phyloP scores from a whole-genome alignment of 306 rosid species.

The Acacia melanoxylon region DNA sequence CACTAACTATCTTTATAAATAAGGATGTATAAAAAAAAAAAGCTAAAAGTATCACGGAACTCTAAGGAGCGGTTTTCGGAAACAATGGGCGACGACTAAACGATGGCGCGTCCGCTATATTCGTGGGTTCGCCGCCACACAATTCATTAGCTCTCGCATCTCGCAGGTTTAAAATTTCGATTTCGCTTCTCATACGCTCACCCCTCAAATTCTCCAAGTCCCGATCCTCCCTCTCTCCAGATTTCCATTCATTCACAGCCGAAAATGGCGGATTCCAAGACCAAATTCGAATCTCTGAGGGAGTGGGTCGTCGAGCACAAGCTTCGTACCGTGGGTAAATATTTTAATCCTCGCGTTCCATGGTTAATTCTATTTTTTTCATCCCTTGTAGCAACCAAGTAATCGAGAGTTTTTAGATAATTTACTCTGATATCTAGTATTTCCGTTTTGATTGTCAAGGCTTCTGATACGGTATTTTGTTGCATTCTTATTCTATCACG shows the following conservation, averaged over 20 bases:
- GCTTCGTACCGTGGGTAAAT: slow-evolving; percentile 90
- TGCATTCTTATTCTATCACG: neutral
- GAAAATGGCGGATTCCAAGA: slow-evolving; percentile 72
- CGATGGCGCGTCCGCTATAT: neutral
- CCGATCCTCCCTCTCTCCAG: neutral
- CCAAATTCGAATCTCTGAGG: slow-evolving; percentile 58
- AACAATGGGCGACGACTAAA: neutral
- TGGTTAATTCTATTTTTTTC: neutral
- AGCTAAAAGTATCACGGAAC: neutral
- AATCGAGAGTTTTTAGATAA: neutral
- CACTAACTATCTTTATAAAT: too few species aligned
- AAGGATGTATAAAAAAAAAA: too few species aligned
- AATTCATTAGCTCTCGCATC: neutral
- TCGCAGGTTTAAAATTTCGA: slow-evolving; percentile 40
- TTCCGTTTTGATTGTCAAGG: neutral
- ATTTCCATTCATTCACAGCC: neutral
- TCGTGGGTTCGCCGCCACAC: slow-evolving; percentile 2
- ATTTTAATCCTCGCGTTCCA: neutral
- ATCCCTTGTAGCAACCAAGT: neutral
- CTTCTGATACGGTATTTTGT: neutral
- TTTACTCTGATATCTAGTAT: neutral
- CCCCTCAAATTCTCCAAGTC: neutral
- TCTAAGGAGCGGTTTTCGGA: neutral
- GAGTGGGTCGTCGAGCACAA: slow-evolving; percentile 87
- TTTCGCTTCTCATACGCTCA: slow-evolving; percentile 28